Percentiles rank a stretch among this genome's conserved stretches.
Conservation (phyloP, 306 rosid genomes). For the Rosa multiflora region DNA sequence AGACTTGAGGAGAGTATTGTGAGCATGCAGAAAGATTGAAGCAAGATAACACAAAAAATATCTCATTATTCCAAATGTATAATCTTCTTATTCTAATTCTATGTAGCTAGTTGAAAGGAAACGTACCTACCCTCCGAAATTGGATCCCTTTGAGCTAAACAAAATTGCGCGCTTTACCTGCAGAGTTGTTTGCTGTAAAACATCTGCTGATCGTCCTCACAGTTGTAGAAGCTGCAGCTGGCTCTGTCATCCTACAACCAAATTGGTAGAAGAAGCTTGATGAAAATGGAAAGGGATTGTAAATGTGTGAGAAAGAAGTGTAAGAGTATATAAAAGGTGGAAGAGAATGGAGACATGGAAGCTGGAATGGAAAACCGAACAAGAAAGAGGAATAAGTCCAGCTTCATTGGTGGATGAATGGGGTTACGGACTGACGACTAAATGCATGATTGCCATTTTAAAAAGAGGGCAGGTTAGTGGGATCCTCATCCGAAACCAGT, state of each 20-base stretch:
- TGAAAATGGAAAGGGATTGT: not conserved
- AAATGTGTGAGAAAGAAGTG: not conserved
- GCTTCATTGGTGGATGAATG: not conserved
- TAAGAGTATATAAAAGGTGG: not conserved
- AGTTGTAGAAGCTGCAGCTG: not conserved
- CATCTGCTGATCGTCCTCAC: not conserved
- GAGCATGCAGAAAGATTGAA: not conserved
- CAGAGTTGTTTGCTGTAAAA: not conserved
- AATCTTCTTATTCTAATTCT: not conserved
- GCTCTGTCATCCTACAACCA: not conserved
- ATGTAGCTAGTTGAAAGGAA: not conserved
- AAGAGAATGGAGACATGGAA: not conserved
- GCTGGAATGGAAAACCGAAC: not conserved
- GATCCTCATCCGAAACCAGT: conserved; percentile 16
- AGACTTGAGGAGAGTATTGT: not conserved
- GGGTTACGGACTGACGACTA: not conserved
- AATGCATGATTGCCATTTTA: not conserved
- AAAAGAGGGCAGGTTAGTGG: conserved; percentile 6
- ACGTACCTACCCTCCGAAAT: not conserved
- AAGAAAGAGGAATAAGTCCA: not conserved
- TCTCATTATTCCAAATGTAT: not conserved
- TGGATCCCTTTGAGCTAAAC: not conserved
- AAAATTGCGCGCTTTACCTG: not conserved
- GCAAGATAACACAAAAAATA: not conserved
- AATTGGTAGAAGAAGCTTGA: not conserved